Base-by-base conservation (phyloP, 345 rosid species). In the Hibiscus syriacus region DNA sequence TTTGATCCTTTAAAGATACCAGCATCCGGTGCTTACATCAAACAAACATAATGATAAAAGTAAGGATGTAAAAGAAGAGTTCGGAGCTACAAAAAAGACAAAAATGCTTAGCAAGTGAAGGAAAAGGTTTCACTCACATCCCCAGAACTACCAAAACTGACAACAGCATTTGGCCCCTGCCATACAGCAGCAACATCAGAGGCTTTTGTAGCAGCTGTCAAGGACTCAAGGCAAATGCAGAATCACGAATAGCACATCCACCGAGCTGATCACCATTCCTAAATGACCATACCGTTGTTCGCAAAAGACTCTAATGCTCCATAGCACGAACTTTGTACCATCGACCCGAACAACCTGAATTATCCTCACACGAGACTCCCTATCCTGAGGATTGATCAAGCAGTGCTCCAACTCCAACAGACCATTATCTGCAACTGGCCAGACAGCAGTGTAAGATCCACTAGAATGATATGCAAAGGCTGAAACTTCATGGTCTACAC, bases 211-310 rank as follows among this genome's bases (percentile, higher is more conserved):
- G 90, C 71, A 64, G 86, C 77, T 38, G 92, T 85, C 26, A 96
- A n/a, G n/a, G n/a, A n/a, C n/a, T n/a, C n/a, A n/a, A 82, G 48
- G 97, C 99, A 76, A 94, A 94, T 27, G 85, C 86, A 34, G 95
- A 79, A 80, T 86, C 92, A 19, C 90, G 81, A 30, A 85, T 84
- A 7, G 96, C 87, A 72, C 96, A 90, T 73, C 96, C 96, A 39
- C 97, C 99, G 2, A 89, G 77, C 72, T 89, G 91, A 34, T 90
- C 95, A 14, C 96, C 97, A 52, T 91, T 80, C 77, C 92, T 85
- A 76, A 84, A 94, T 7, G 95, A 54, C 99, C 97, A 54, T 89
- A 78, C 95, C 96, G 91, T 54, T 76, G 92, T 85, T 94, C 95
- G 6, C 86, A 49, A 56, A 87, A 94, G 30, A 90, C 92, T 65